Base-by-base conservation (phyloP, 345 rosid species). In the Brassica juncea region DNA sequence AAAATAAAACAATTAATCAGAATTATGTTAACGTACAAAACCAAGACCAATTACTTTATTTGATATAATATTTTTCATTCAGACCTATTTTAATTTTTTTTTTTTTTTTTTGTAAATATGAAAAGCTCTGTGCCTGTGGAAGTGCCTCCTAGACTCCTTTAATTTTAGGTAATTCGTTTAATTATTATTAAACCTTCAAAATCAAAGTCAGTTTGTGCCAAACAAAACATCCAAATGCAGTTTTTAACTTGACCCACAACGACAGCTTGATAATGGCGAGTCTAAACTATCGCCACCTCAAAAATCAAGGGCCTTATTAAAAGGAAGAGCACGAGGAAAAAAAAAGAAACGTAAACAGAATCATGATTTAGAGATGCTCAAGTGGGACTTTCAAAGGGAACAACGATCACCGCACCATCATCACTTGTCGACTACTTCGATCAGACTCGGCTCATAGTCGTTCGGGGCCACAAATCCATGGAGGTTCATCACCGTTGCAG, bases 401-500 rank as follows among this genome's bases (percentile, higher is more conserved):
- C 21, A 42, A 72, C 66, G 19, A 70, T 58, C 30, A 15, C 68
- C 66, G 47, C 63, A 25, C 30, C 73, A 19, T 79, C 68, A 55
- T 67, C 25, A 88, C 74, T 84, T 74, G 73, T 88, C 97, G 0
- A 83, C 84, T 49, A 88, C 93, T 87, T 95, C 97, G 62, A 95
- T 87, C 21, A 95, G 97, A 60, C 91, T 90, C 6, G 89, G 79
- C 87, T 95, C 98, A n/a, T 95, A 95, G 65, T 95, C 99, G 12
- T 71, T 47, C 0, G 99, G 98, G 39, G 98, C 97, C 81, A 83
- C 89, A 31, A 86, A 89, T 44, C 99, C 99, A 68, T 95, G 99
- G 54, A 95, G 96, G 86, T 95, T 95, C 77, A 95, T 91, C 84
- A 95, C 90, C 0, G 99, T 95, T 1, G 99, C 99, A 49, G 97